Conservation (phyloP, 495 filamentous ascomycete genomes). For the Aspergillus sclerotioniger region DNA sequence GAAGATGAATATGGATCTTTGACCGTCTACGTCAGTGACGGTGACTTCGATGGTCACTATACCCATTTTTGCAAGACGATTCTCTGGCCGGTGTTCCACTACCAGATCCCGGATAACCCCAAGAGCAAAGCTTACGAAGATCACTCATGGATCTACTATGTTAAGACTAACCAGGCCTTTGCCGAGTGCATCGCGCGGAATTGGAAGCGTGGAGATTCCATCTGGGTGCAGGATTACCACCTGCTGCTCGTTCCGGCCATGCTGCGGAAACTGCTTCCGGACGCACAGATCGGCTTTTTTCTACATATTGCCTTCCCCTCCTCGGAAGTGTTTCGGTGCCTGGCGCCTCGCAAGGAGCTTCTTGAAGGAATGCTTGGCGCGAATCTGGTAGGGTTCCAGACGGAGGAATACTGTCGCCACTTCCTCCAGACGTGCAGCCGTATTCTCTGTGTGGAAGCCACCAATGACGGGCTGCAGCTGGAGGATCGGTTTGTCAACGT, state of each 20-base stretch:
- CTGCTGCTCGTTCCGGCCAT: conserved; percentile 87
- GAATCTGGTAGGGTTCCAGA: conserved; percentile 89
- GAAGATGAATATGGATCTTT: conserved; percentile 77
- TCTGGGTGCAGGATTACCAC: conserved; percentile 96
- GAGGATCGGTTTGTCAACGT: conserved; percentile 91
- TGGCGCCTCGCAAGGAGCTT: conserved; percentile 78
- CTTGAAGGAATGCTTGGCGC: conserved; percentile 88
- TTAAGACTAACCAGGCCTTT: conserved; percentile 84
- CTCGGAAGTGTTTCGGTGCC: conserved; percentile 88
- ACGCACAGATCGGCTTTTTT: conserved; percentile 93
- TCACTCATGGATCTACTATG: conserved; percentile 93
- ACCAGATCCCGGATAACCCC: conserved; percentile 92
- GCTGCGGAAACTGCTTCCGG: conserved; percentile 79
- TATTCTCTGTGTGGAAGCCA: conserved; percentile 80
- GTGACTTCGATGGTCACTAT: conserved; percentile 89
- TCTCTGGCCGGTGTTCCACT: conserved; percentile 90
- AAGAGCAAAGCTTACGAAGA: conserved; percentile 97
- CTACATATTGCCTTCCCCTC: conserved; percentile 93
- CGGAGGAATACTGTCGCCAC: conserved; percentile 85
- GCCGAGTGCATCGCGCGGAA: conserved; percentile 83
- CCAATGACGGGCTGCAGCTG: conserved; percentile 81
- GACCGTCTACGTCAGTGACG: conserved; percentile 79
- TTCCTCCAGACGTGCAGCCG: conserved; percentile 93
- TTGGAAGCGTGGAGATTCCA: conserved; percentile 86
- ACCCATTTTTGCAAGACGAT: conserved; percentile 91